phyloP scores from a whole-genome alignment of 495 filamentous ascomycete species.

The Penicillium cosmopolitanum region DNA sequence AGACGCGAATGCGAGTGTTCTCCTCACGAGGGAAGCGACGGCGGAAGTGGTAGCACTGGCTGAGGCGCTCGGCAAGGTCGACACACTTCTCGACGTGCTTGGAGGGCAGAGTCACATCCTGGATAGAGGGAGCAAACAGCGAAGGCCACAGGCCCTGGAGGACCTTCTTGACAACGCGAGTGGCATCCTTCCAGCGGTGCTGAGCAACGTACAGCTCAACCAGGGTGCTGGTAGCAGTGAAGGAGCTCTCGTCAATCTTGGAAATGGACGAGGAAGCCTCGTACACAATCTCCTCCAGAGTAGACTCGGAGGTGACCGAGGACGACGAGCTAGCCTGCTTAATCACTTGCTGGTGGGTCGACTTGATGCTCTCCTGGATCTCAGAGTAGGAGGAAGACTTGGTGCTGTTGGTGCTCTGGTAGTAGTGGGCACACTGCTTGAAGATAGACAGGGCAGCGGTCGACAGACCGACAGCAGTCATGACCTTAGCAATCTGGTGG shows the following conservation, averaged over 20 bases:
- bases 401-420: conserved; percentile 32
- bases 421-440: conserved; percentile 36
- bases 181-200: conserved; percentile 46
- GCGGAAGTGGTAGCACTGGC: conserved; percentile 41
- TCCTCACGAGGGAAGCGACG: conserved; percentile 40
- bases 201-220: conserved; percentile 35
- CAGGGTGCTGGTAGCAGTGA: conserved; percentile 33
- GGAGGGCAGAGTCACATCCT: conserved; percentile 36
- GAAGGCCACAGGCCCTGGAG: conserved; percentile 38
- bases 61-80: conserved; percentile 33
- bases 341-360: conserved; percentile 33
- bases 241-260: conserved; percentile 33
- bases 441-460: conserved; percentile 37
- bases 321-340: conserved; percentile 28
- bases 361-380: conserved; percentile 33
- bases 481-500: conserved; percentile 38
- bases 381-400: conserved; percentile 32
- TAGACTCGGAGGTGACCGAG: conserved; percentile 32
- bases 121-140: conserved; percentile 36
- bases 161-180: conserved; percentile 36
- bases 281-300: conserved; percentile 37
- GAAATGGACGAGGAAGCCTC: conserved; percentile 33
- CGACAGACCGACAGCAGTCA: conserved; percentile 38
- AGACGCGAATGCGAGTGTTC: conserved; percentile 39
- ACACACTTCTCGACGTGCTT: conserved; percentile 34